These are phyloP conservation scores for Phytophthora niederhauseri DNA, from an alignment of 352 stramenopile species.

Conservation along the genomic window DNA sequence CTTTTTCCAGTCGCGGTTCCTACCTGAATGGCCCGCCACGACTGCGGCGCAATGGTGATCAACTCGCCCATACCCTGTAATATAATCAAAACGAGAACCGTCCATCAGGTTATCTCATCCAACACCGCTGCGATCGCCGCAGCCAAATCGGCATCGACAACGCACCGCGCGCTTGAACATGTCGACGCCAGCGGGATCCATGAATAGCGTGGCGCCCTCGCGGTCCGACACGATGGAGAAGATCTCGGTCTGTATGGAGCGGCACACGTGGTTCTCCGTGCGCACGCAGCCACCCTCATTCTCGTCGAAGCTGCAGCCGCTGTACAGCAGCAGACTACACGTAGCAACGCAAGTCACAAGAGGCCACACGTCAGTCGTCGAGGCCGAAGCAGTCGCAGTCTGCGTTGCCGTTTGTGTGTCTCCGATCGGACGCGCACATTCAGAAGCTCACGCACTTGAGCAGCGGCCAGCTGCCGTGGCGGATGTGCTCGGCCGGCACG, in stretches of 20 bases:
- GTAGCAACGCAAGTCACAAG: neutral
- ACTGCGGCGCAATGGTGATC: slow-evolving; percentile 72
- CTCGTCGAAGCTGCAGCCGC: slow-evolving; percentile 81
- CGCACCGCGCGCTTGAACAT: slow-evolving; percentile 81
- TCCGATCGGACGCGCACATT: slow-evolving; percentile 29
- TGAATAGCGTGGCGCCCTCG: slow-evolving; percentile 82
- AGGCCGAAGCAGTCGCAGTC: neutral
- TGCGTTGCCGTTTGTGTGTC: neutral
- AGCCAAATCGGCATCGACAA: slow-evolving; percentile 2
- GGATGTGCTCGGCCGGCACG: slow-evolving; percentile 70
- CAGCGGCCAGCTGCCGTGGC: slow-evolving; percentile 77
- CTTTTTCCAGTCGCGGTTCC: slow-evolving; percentile 4
- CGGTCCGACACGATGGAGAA: slow-evolving; percentile 85
- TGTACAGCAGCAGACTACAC: slow-evolving; percentile 79
- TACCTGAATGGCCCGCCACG: slow-evolving; percentile 84
- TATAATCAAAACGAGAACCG: neutral
- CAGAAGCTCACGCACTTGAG: slow-evolving; percentile 70
- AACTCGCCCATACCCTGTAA: slow-evolving; percentile 65
- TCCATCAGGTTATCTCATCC: neutral
- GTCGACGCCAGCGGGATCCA: slow-evolving; percentile 81
- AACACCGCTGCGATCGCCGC: neutral
- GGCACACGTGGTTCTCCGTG: slow-evolving; percentile 63
- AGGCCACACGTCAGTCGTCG: neutral
- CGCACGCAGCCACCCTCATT: slow-evolving; percentile 59
- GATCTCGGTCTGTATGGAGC: slow-evolving; percentile 80